Conservation (phyloP, 257 asterid genomes). For the Petunia axillaris region DNA sequence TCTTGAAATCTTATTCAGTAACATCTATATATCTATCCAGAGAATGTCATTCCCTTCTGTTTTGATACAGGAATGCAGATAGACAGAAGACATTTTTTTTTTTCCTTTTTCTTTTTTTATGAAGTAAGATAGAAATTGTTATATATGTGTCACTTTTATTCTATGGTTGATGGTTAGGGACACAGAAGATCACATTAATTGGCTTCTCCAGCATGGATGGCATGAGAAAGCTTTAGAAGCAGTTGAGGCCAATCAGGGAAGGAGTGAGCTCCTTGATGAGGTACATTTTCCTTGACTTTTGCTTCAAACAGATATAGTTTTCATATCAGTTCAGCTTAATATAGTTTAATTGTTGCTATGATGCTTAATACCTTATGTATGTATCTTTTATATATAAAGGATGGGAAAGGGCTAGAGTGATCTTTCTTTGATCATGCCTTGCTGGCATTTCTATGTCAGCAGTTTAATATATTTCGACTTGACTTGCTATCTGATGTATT, state of each 20-base stretch:
- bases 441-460: constrained; percentile 3
- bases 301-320: not conserved
- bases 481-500: constrained; percentile 10
- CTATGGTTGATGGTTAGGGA: constrained; percentile 63
- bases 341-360: constrained; percentile 1
- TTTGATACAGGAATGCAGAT: constrained; percentile 8
- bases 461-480: not conserved
- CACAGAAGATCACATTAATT: constrained; percentile 94
- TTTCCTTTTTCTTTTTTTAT: too few species aligned
- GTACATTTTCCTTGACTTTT: constrained; percentile 41
- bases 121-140: not conserved
- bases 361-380: constrained; percentile 5
- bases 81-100: not conserved
- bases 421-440: constrained; percentile 5
- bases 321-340: constrained; percentile 4
- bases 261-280: constrained; percentile 96
- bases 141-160: constrained; percentile 27
- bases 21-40: not conserved
- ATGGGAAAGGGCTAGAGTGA: not conserved
- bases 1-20: constrained; percentile 8
- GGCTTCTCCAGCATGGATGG: constrained; percentile 97
- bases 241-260: constrained; percentile 95
- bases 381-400: not conserved
- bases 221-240: constrained; percentile 98
- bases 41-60: constrained; percentile 15